Conservation (phyloP, 2,329 filamentous ascomycete species). For the Phyllosticta capitalensis region DNA sequence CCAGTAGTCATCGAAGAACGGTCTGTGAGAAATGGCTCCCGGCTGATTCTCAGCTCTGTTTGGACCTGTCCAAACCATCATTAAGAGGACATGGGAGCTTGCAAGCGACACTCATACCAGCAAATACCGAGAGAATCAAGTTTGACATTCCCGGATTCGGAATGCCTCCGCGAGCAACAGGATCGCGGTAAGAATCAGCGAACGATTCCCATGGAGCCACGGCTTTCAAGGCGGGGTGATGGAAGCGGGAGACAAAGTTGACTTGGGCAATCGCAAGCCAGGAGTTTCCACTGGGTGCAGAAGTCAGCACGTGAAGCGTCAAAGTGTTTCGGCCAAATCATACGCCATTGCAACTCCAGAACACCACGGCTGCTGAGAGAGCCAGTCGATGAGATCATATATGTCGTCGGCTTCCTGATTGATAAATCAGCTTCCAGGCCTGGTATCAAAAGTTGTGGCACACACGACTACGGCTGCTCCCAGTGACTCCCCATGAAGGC, state of each 20-base stretch:
- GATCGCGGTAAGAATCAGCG: constrained; percentile 14
- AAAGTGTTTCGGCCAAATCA: neutral
- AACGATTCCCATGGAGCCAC: constrained; percentile 6
- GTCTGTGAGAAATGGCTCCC: constrained; percentile 11
- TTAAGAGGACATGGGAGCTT: neutral
- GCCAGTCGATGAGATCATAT: constrained; percentile 36
- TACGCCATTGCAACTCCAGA: constrained; percentile 36
- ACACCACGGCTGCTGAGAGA: constrained; percentile 36
- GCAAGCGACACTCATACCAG: neutral
- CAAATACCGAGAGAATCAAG: constrained; percentile 9
- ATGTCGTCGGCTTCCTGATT: constrained; percentile 35
- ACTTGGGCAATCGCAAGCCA: constrained; percentile 32
- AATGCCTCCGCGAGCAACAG: constrained; percentile 13
- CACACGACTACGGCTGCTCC: no score
- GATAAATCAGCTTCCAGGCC: neutral
- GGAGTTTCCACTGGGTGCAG: constrained; percentile 28
- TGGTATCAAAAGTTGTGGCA: no score
- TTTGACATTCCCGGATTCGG: constrained; percentile 6
- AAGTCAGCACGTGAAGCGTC: neutral
- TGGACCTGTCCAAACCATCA: constrained; percentile 9
- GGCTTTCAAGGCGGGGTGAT: constrained; percentile 5
- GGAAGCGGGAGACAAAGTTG: constrained; percentile 4
- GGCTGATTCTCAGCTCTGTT: constrained; percentile 11
- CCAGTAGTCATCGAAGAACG: constrained; percentile 9
- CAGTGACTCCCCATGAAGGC: no score